Percentiles rank a stretch among this genome's conserved stretches.
Conservation (phyloP, 2,329 filamentous ascomycete genomes). For the Microdochium nivale region DNA sequence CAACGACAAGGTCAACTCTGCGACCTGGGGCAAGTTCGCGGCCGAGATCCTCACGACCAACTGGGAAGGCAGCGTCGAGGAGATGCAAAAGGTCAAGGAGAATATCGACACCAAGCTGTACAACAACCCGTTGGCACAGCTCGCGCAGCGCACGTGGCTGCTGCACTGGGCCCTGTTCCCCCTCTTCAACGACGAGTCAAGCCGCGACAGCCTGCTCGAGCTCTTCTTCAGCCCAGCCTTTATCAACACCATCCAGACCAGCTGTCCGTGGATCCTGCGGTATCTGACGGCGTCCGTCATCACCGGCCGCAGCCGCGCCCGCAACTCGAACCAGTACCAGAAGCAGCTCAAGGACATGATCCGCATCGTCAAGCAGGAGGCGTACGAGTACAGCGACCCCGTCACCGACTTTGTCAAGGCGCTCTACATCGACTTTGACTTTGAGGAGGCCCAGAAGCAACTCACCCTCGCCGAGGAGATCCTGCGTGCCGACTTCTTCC, state of each 20-base stretch:
- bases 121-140: conserved; percentile 90
- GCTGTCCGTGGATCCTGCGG: conserved; percentile 90
- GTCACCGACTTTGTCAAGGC: conserved; percentile 95
- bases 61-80: conserved; percentile 91
- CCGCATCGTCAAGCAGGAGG: conserved; percentile 91
- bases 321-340: conserved; percentile 83
- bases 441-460: conserved; percentile 89
- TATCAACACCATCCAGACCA: conserved; percentile 99
- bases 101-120: conserved; percentile 90
- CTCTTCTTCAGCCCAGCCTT: conserved; percentile 94
- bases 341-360: conserved; percentile 98
- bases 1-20: conserved; percentile 92
- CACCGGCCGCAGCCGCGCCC: conserved; percentile 73
- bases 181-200: conserved; percentile 93
- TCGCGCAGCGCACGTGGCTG: conserved; percentile 93
- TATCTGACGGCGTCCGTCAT: conserved; percentile 94
- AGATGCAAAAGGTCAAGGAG: conserved; percentile 84
- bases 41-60: conserved; percentile 91
- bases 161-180: conserved; percentile 98
- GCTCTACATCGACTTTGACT: conserved; percentile 91
- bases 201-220: conserved; percentile 84
- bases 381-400: conserved; percentile 94
- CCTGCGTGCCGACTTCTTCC: conserved; percentile 90
- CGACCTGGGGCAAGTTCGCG: conserved; percentile 96
- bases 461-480: conserved; percentile 84